Percentiles rank a stretch among this genome's conserved stretches.
Conservation (phyloP, 2,329 filamentous ascomycete species). For the Fusarium cyanostomum region DNA sequence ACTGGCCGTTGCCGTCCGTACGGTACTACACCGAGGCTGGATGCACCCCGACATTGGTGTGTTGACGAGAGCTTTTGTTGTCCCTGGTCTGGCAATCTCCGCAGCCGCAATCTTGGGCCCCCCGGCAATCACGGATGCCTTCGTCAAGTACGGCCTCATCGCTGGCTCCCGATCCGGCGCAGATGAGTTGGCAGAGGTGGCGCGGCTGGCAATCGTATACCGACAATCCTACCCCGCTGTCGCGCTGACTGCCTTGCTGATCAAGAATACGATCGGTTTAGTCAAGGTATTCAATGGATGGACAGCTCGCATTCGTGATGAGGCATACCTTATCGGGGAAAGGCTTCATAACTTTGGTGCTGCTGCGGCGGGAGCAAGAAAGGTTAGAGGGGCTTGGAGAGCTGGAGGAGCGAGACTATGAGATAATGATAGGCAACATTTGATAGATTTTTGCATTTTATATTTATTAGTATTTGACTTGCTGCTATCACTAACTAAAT, state of each 20-base stretch:
- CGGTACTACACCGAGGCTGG: slow-evolving; percentile 79
- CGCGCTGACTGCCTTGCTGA: slow-evolving; percentile 58
- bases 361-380: slow-evolving; percentile 50
- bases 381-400: slow-evolving; percentile 50
- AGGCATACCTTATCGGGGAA: slow-evolving; percentile 96
- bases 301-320: slow-evolving; percentile 86
- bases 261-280: slow-evolving; percentile 59
- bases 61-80: slow-evolving; percentile 85
- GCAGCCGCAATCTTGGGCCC: slow-evolving; percentile 71
- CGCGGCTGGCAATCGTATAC: slow-evolving; percentile 54
- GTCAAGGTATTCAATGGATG: slow-evolving; percentile 74
- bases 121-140: slow-evolving; percentile 60
- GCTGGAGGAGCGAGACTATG: slow-evolving; percentile 47
- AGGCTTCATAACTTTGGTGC: slow-evolving; percentile 90
- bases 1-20: slow-evolving; percentile 77
- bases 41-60: slow-evolving; percentile 80
- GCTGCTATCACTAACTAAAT: not conserved
- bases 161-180: slow-evolving; percentile 27
- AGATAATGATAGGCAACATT: slow-evolving; percentile 8
- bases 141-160: slow-evolving; percentile 43
- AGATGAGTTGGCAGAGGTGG: slow-evolving; percentile 41
- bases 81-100: slow-evolving; percentile 75
- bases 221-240: slow-evolving; percentile 76
- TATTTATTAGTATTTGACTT: slow-evolving; percentile 9
- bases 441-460: slow-evolving; percentile 6